Base-by-base conservation (phyloP, 2,329 filamentous ascomycete genomes). In the Colletotrichum sp. region DNA sequence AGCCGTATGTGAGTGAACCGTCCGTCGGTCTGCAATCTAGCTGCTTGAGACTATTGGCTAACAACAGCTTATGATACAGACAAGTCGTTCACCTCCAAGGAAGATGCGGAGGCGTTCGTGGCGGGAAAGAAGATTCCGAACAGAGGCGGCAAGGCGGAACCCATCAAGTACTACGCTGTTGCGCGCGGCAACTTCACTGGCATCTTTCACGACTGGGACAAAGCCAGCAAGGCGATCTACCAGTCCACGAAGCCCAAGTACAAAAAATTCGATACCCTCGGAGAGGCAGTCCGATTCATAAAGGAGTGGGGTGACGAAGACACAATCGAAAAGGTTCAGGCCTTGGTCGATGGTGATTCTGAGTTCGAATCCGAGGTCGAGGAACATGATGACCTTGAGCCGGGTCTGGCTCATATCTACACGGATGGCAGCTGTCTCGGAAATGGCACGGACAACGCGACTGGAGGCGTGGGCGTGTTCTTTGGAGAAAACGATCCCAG, bases 201-300 rank as follows among this genome's bases (percentile, higher is more conserved):
- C 36, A 89, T 93, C 34, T 93, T 91, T 81, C 87, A 85, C 3
- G 87, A 91, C 72, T 93, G 96, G 95, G 84, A 89, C 14, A 90
- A 92, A 56, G 95, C 94, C 13, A 89, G 93, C 76, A 88, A 92
- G 77, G 94, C 96, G 77, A 95, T 97, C 76, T 91, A 88, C 36
- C 95, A 94, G 4, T 93, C 92, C 81, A 93, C 93, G 79, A 92
- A 92, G 7, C 90, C 91, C 55, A 92, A 92, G 78, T 92, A 94
- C 83, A 94, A 93, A 83, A 93, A 90, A 76, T 96, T 96, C 78
- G 83, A 86, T 5, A 94, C 91, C 2, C 88, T 89, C 30, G 88
- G 88, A 73, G 95, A 97, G 83, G 96, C 96, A 0, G 92, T 96
- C 80, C 91, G 91, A 24, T 98, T 94, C 82, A 94, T 98, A 68